A percentile compares a stretch with the other conserved stretches of the same genome.
phyloP scores from a whole-genome alignment of 1,284 basidiomycete genomes.

The Afroboletus lepidellus region DNA sequence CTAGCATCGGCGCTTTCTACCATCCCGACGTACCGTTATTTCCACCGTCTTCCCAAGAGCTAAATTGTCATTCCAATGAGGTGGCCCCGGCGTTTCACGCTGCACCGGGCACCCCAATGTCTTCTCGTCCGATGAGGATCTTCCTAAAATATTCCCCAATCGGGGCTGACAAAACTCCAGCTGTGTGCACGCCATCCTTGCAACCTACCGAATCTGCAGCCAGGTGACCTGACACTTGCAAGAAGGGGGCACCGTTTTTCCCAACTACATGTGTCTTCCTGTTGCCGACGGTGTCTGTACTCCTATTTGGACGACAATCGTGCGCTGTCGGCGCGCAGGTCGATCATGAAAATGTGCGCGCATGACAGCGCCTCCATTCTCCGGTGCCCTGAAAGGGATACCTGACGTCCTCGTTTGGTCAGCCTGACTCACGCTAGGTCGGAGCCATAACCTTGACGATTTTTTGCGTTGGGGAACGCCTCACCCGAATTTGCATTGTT shows the following conservation, averaged over 20 bases:
- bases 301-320: constrained; percentile 5
- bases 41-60: constrained; percentile 3
- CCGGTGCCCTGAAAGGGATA: constrained; percentile 1
- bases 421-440: background rate
- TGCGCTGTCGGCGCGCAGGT: constrained; percentile 7
- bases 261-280: background rate
- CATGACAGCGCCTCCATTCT: constrained; percentile 23
- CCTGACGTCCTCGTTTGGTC: background rate
- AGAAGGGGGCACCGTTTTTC: background rate
- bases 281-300: background rate
- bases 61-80: background rate
- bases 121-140: constrained; percentile 4
- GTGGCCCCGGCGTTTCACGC: constrained; percentile 5
- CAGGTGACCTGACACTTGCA: background rate
- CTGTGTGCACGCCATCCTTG: constrained; percentile 1
- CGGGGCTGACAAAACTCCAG: background rate
- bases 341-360: constrained; percentile 27
- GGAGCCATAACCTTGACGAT: constrained; percentile 9
- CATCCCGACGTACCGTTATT: constrained; percentile 2
- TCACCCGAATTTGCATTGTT: constrained; percentile 7
- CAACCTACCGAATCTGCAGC: background rate
- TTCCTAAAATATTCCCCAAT: background rate
- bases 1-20: background rate
- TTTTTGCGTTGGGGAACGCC: background rate
- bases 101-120: constrained; percentile 4